Percentiles rank a stretch among this genome's conserved stretches.
Evolutionary conservation across 208 protist genomes (phyloP).

Genomic region (Endotrypanum monterogeii): DNA sequence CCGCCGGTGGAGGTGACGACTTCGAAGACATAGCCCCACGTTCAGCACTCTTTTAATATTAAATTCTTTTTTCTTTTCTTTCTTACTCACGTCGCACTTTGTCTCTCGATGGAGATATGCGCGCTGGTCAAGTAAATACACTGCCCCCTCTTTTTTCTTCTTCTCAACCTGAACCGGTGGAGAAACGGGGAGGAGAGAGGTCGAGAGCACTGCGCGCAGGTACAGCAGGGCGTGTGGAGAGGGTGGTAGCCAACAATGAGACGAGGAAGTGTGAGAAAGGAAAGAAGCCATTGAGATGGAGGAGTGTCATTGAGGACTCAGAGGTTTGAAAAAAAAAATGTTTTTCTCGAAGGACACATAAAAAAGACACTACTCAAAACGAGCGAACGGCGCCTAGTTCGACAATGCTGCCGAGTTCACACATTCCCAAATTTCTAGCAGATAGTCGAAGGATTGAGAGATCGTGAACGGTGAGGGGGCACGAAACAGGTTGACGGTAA

Average conservation of each 20-base stretch:
- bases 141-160: too few species aligned
- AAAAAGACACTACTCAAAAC: not conserved
- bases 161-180: not conserved
- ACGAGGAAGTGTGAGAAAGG: not conserved
- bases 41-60: not conserved
- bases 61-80: not conserved
- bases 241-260: not conserved
- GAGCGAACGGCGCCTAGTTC: not conserved
- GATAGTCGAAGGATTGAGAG: not conserved
- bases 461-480: not conserved
- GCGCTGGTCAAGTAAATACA: not conserved
- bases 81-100: not conserved
- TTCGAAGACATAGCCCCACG: slow-evolving; percentile 33
- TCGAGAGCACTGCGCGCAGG: not conserved
- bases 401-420: not conserved
- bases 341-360: too few species aligned
- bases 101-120: not conserved
- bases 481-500: not conserved
- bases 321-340: too few species aligned
- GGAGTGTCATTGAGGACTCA: not conserved
- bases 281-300: not conserved
- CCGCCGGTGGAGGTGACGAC: slow-evolving; percentile 24
- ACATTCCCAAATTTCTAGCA: not conserved
- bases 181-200: not conserved
- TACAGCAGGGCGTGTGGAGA: not conserved